Percentiles rank a stretch among this genome's conserved stretches.
These are phyloP conservation scores for Auriscalpium microsporum DNA, from an alignment of 768 basidiomycete species.

Conservation along the genomic window DNA sequence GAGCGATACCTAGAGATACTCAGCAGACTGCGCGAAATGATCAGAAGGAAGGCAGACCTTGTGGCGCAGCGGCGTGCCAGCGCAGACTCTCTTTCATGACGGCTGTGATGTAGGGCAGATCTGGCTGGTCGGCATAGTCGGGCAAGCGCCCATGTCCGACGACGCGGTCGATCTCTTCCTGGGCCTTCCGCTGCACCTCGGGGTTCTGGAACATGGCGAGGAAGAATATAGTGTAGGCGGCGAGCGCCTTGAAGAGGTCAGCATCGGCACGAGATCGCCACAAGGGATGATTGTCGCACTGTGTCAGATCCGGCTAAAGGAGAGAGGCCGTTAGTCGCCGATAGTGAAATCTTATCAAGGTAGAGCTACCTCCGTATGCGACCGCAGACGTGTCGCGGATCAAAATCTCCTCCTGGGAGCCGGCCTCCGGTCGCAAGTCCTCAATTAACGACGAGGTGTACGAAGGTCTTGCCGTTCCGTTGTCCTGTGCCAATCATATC, in stretches of 20 bases:
- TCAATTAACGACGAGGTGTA: too few species aligned
- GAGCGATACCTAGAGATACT: conserved; percentile 17
- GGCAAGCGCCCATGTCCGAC: conserved; percentile 26
- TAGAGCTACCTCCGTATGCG: conserved; percentile 19
- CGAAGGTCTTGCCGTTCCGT: too few species aligned
- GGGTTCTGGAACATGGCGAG: conserved; percentile 15
- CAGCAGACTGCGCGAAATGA: neutral
- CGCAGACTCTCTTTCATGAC: conserved; percentile 32
- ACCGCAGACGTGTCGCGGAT: conserved; percentile 1
- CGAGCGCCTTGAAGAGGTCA: neutral
- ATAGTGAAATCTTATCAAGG: neutral
- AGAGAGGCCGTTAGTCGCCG: neutral
- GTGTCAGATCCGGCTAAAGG: conserved; percentile 34
- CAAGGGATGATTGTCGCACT: conserved; percentile 16
- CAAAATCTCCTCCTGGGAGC: neutral
- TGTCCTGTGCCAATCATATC: too few species aligned
- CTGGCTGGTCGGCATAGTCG: conserved; percentile 22
- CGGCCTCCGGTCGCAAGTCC: too few species aligned
- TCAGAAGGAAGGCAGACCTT: neutral
- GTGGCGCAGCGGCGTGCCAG: conserved; percentile 15
- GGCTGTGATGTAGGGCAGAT: conserved; percentile 30
- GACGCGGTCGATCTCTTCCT: conserved; percentile 31
- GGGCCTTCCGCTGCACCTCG: conserved; percentile 16
- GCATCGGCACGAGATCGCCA: neutral
- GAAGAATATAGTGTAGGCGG: conserved; percentile 6